Evolutionary conservation across 2,329 filamentous ascomycete genomes (phyloP).

Genomic region (Pseudocercospora fuligena): DNA sequence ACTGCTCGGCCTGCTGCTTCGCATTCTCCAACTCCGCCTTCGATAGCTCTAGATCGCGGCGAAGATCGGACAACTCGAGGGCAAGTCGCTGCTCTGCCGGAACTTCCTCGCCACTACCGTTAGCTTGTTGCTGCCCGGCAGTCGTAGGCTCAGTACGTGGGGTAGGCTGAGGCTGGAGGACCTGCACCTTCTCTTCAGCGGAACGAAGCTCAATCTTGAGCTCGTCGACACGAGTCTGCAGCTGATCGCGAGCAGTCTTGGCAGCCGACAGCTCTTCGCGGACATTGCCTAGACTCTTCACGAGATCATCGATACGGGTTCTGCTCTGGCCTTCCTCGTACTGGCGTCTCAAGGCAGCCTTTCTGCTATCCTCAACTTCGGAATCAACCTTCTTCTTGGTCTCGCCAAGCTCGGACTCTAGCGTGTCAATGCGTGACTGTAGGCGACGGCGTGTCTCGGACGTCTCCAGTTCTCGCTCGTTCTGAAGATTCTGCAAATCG

Average conservation of each 20-base stretch:
- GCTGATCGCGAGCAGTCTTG: conserved; percentile 86
- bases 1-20: conserved; percentile 81
- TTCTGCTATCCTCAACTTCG: conserved; percentile 83
- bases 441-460: conserved; percentile 80
- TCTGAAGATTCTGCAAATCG: conserved; percentile 85
- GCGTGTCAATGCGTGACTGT: conserved; percentile 74
- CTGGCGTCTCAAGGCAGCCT: conserved; percentile 80
- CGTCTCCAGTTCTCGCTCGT: conserved; percentile 86
- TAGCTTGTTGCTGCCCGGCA: conserved; percentile 51
- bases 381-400: conserved; percentile 83
- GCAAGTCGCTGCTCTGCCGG: conserved; percentile 78
- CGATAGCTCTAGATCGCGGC: conserved; percentile 81
- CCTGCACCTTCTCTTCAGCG: conserved; percentile 83
- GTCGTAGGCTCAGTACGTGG: conserved; percentile 55
- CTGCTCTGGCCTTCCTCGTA: conserved; percentile 87
- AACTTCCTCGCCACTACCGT: conserved; percentile 58
- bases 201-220: conserved; percentile 84
- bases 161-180: conserved; percentile 79
- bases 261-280: conserved; percentile 85
- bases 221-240: conserved; percentile 88
- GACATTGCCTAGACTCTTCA: conserved; percentile 75
- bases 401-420: conserved; percentile 78
- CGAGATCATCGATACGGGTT: conserved; percentile 90
- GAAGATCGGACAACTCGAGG: conserved; percentile 82
- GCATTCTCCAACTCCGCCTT: conserved; percentile 80